Conservation (phyloP, 202 grass and related monocot species). For the Zizania palustris region DNA sequence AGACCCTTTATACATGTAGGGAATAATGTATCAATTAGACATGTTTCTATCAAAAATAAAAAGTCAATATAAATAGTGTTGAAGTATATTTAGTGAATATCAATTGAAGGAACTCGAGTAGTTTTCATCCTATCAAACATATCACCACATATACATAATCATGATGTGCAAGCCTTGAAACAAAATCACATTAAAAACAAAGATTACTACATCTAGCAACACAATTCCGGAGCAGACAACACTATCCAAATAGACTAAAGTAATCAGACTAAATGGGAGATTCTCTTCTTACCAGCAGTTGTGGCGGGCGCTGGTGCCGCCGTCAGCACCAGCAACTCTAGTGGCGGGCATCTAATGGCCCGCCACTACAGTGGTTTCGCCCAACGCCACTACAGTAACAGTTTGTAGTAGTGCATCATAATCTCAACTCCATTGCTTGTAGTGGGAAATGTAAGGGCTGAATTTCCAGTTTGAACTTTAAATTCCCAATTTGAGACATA, state of each 20-base stretch:
- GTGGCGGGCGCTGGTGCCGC: too few relatives aligned
- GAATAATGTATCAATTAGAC: too few relatives aligned
- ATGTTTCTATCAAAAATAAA: too few relatives aligned
- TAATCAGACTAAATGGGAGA: constrained; percentile 16
- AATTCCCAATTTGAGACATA: constrained; percentile 90
- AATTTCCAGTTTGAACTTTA: constrained; percentile 64
- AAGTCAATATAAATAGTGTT: not conserved
- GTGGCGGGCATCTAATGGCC: too few relatives aligned
- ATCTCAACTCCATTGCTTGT: constrained; percentile 44
- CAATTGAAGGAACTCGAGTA: constrained; percentile 36
- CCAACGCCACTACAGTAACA: too few relatives aligned
- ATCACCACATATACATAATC: not conserved
- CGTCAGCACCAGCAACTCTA: too few relatives aligned
- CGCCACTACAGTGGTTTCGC: too few relatives aligned
- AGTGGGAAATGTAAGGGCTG: constrained; percentile 47
- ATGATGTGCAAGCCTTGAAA: not conserved
- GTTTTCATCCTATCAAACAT: constrained; percentile 29
- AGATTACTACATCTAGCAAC: not conserved
- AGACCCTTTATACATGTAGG: too few relatives aligned
- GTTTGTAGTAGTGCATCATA: too few relatives aligned
- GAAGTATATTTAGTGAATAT: constrained; percentile 24
- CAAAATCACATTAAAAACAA: not conserved
- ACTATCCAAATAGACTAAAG: constrained; percentile 15
- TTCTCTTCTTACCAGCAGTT: constrained; percentile 58
- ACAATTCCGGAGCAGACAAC: not conserved